phyloP scores from a whole-genome alignment of 441 rosid genomes.

The Biscutella laevigata region DNA sequence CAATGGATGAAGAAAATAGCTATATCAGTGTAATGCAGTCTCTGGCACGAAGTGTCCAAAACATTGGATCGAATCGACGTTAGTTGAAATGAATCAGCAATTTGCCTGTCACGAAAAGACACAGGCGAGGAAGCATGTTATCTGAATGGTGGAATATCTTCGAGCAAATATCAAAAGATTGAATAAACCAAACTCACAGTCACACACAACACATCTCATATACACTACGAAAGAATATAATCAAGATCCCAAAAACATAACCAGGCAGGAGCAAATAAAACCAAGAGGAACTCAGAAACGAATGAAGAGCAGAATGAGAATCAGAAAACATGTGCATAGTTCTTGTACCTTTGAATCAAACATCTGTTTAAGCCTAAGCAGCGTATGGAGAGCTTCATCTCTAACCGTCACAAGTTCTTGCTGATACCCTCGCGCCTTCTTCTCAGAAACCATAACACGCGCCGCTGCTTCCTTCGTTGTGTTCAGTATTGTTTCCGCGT shows the following conservation, averaged over 20 bases:
- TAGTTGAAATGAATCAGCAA: neutral
- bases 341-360: slow-evolving; percentile 67
- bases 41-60: neutral
- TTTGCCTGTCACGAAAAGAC: neutral
- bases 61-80: neutral
- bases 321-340: neutral
- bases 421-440: slow-evolving; percentile 62
- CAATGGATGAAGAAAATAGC: neutral
- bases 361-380: slow-evolving; percentile 73
- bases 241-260: slow-evolving; percentile 1
- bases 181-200: neutral
- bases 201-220: neutral
- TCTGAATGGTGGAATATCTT: neutral
- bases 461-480: slow-evolving; percentile 92
- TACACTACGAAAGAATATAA: slow-evolving; percentile 2
- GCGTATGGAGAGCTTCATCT: slow-evolving; percentile 65
- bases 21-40: neutral
- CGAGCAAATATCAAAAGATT: neutral
- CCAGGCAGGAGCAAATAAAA: neutral
- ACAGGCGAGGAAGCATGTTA: neutral
- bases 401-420: slow-evolving; percentile 62
- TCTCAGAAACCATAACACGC: slow-evolving; percentile 75
- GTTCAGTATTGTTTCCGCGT: slow-evolving; percentile 81
- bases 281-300: neutral
- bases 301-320: neutral